Evolutionary conservation across 805 yeast species (phyloP), one percentile per base, ranked within the genome.

Genomic region (Zygosaccharomyces lentus): DNA sequence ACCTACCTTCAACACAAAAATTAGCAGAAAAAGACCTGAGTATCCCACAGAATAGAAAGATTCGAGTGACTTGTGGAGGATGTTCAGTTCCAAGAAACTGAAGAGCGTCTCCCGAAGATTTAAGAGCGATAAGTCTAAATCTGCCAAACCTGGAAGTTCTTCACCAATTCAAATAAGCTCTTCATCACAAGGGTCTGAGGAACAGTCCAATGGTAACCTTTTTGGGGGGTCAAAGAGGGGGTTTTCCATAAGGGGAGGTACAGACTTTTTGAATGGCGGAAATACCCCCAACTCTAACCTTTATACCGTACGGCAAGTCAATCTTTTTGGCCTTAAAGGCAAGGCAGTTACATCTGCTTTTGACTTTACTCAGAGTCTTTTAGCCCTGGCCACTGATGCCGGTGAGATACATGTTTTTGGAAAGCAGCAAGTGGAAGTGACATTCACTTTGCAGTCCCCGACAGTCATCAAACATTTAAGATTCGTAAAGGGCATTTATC

Each of bases 281-380:
- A 26, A 35, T 24, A 47, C 21, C 5, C 21, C 21, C 21, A 19
- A 45, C 30, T 54, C 66, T 15, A 68, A 63, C 47, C 44, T 65
- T 8, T 67, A 69, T 37, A 61, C 58, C 5, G 30, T 65, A 1
- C 62, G 57, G 26, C 69, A 67, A 34, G 62, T 68, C 7, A 55
- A 57, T 34, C 57, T 62, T 50, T 81, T 77, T 56, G 93, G 93
- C 2, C 58, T 84, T 27, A 70, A 75, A 13, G 91, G 95, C 9
- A 75, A 76, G 10, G 77, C 86, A 7, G 68, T 78, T 29, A 80
- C 87, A 0, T 61, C 81, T 32, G 95, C 93, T 0, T 86, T 75
- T 65, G 98, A 93, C 62, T 95, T 95, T 2, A 81, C 87, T 1
- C 99, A 93, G 64, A 80, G 93, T 44, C 72, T 93, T 23, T 65